phyloP scores from a whole-genome alignment of 768 basidiomycete species.

The Mycena vulgaris region DNA sequence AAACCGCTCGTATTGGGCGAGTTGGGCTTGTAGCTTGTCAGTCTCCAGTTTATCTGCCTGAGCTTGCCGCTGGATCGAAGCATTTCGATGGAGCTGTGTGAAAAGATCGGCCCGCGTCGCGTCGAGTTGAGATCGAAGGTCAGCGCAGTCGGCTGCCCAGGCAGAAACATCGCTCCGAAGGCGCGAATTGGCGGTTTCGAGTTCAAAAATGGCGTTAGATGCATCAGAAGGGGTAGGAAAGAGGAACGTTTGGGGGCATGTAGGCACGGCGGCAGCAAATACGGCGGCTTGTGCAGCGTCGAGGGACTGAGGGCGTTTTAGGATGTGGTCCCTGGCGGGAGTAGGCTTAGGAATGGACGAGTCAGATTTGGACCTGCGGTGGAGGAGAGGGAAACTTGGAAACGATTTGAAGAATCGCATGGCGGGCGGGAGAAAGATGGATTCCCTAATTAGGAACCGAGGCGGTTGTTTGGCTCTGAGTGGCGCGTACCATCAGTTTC shows the following conservation, averaged over 20 bases:
- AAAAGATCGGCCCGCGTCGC: conserved; percentile 34
- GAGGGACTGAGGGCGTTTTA: conserved; percentile 37
- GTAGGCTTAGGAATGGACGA: conserved; percentile 49
- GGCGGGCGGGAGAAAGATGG: conserved; percentile 1
- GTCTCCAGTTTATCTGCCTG: conserved; percentile 38
- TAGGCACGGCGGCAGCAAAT: conserved; percentile 32
- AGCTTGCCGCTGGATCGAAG: conserved; percentile 27
- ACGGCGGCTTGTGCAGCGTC: conserved; percentile 37
- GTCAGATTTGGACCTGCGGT: conserved; percentile 65
- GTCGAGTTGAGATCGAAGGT: conserved; percentile 32
- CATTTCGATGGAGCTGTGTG: conserved; percentile 33
- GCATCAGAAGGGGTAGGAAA: conserved; percentile 40
- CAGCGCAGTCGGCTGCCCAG: conserved; percentile 22
- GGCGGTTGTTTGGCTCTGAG: conserved; percentile 7
- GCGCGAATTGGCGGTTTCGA: conserved; percentile 35
- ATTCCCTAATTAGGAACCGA: neutral
- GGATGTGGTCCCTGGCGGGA: conserved; percentile 30
- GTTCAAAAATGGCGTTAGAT: conserved; percentile 43
- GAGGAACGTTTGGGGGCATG: conserved; percentile 42
- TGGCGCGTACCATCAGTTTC: neutral
- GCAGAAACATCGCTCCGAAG: conserved; percentile 27
- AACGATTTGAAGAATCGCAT: conserved; percentile 64
- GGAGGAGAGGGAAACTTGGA: conserved; percentile 54
- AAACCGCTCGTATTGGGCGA: conserved; percentile 39
- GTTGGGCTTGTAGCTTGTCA: conserved; percentile 34